Percentiles rank a stretch among this genome's conserved stretches.
Evolutionary conservation across 208 protist species (phyloP).

Genomic region (Leishmania mexicana): DNA sequence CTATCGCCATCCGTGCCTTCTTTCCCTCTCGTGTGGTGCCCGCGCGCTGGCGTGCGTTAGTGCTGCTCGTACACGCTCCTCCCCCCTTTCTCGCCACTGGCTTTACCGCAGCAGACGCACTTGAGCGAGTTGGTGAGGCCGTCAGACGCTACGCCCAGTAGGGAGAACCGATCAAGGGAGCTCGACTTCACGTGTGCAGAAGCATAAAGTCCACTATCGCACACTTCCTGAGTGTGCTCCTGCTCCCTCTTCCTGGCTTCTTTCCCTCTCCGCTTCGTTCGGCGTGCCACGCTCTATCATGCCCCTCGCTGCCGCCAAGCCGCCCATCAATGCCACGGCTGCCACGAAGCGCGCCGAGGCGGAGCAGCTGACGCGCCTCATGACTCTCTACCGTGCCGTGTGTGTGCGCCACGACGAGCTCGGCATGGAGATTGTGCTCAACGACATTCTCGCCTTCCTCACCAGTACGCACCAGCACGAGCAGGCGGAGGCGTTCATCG

Average conservation of each 20-base stretch:
- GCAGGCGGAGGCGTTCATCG: constrained; percentile 85
- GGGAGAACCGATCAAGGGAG: neutral
- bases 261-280: neutral
- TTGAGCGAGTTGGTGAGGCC: neutral
- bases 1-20: neutral
- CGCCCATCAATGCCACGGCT: constrained; percentile 3
- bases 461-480: constrained; percentile 77
- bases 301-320: constrained; percentile 17
- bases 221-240: neutral
- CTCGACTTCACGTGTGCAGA: neutral
- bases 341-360: constrained; percentile 32
- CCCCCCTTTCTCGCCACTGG: neutral
- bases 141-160: neutral
- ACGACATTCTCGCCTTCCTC: constrained; percentile 87
- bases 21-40: neutral
- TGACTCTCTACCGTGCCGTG: constrained; percentile 82
- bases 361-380: constrained; percentile 69
- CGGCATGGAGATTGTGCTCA: constrained; percentile 83
- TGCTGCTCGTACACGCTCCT: neutral
- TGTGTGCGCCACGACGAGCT: constrained; percentile 89
- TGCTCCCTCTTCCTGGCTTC: neutral
- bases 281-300: neutral
- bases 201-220: neutral
- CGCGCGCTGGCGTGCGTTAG: neutral
- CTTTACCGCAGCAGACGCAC: neutral